Base-by-base conservation (phyloP, 192 early-diverging fungal genomes). In the Entomortierella lignicola region DNA sequence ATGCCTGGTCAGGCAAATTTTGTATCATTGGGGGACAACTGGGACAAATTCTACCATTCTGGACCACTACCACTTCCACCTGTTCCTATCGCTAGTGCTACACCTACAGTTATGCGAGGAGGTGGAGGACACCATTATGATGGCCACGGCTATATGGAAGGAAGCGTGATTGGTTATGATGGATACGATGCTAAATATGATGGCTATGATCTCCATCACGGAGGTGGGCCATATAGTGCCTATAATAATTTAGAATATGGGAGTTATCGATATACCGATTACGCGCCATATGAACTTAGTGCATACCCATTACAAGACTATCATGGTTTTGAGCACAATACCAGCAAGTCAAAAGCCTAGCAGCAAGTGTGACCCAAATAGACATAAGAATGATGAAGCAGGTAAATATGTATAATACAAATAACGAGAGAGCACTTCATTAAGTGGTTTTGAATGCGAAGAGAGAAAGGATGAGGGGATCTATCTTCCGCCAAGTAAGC, bases 81-180 rank as follows among this genome's bases (percentile, higher is more conserved):
- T 1, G 56, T 50, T 2, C 74, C 66, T 48, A 51, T 79, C 8
- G 75, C 75, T 26, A 79, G 67, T 10, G 75, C 75, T 2, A 26
- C 75, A 0, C 75, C 75, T 15, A 31, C 34, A 6, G 31, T 60
- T 15, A 20, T 13, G 13, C 39, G 39, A 10, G 27, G 29, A 21
- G 32, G 50, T 6, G 54, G 42, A 5, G 61, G 70, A 56, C 55
- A 64, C 32, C 58, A 50, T 29, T 32, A 53, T 50, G 59, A 62
- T 29, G 34, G 54, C 32, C 34, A 32, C 44, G 71, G 63, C 26
- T 60, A 69, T 26, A 39, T 48, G 10, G 71, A 67, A 4, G 60
- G 60, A 7, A 66, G 64, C 32, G 58, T 50, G 8, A 55, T 63
- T 55, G 64, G 43, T 37, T 63, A 59, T 55, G 48, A 58, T 44